Evolutionary conservation across 1,284 basidiomycete genomes (phyloP), one percentile per base, ranked within the genome.

Genomic region (Agaricales sp.): DNA sequence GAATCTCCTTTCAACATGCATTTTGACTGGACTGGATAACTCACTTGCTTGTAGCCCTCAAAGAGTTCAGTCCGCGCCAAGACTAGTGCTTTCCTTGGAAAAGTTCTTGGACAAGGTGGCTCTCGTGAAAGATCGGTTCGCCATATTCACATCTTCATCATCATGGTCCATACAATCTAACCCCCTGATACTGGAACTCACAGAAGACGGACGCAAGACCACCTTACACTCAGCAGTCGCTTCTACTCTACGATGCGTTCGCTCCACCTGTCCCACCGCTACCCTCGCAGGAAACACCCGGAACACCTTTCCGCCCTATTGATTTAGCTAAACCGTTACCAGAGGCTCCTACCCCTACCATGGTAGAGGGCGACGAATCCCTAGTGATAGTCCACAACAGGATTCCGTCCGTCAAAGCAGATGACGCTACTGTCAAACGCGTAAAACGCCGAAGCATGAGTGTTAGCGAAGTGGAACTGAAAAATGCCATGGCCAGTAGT

Each of bases 31-130:
- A n/a, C n/a, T n/a, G n/a, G n/a, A n/a, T n/a, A n/a, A n/a, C n/a
- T n/a, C n/a, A n/a, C n/a, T n/a, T n/a, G n/a, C n/a, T n/a, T n/a
- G 30, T n/a, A 35, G 30, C 11, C 30, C 8, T n/a, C 30, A 8
- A 35, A 35, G n/a, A 11, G 73, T 12, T 79, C 86, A 6, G 78
- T 88, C 46, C 69, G 85, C 51, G 74, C 78, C 38, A 88, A 87
- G 63, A 87, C 85, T 18, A 85, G 75, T 55, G 84, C 83, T 38
- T 82, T 89, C 59, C 69, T 83, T 53, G 84, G 84, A 2, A 87
- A 81, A 61, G 81, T 89, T 78, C 64, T 83, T 38, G 83, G 83
- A 1, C 73, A 80, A 55, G 72, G 68, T 45, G 74, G 70, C 24
- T 68, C 76, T 11, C 73, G 82, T 49, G 84, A 87, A 61, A 78